These are phyloP conservation scores for Claviceps pusilla DNA, from an alignment of 2,329 filamentous ascomycete genomes.

Conservation along the genomic window DNA sequence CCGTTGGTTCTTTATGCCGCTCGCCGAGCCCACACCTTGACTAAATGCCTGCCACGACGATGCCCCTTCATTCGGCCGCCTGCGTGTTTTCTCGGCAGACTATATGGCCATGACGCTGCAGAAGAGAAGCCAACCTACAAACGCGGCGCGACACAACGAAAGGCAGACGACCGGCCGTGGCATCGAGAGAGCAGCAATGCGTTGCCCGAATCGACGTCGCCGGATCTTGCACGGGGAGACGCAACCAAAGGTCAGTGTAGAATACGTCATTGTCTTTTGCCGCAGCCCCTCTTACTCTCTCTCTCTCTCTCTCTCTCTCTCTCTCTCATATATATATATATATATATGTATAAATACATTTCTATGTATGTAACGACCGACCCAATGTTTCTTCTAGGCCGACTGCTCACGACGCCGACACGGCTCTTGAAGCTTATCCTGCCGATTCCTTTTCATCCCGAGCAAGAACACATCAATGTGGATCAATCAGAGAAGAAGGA, in stretches of 20 bases:
- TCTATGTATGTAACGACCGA: no score
- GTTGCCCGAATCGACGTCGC: constrained; percentile 17
- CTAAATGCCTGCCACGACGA: not conserved
- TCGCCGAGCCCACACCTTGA: not conserved
- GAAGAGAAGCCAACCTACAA: not conserved
- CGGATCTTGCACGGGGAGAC: constrained; percentile 12
- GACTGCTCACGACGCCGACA: constrained; percentile 66
- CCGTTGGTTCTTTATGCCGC: not conserved
- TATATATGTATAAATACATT: no score
- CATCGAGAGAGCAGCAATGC: constrained; percentile 42
- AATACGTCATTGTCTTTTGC: not conserved
- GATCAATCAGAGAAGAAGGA: constrained; percentile 21
- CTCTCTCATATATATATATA: no score
- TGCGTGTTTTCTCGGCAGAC: not conserved
- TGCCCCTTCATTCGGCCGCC: not conserved
- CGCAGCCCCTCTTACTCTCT: no score
- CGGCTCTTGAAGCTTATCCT: constrained; percentile 68
- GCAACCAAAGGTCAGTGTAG: constrained; percentile 16
- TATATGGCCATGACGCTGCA: not conserved
- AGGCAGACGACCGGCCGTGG: constrained; percentile 50
- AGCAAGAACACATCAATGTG: constrained; percentile 26
- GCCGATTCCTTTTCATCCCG: constrained; percentile 40
- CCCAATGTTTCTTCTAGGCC: constrained; percentile 30
- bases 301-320: no score
- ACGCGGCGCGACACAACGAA: constrained; percentile 27